phyloP scores from a whole-genome alignment of 1,284 basidiomycete genomes.

The Tylopilus sp. region DNA sequence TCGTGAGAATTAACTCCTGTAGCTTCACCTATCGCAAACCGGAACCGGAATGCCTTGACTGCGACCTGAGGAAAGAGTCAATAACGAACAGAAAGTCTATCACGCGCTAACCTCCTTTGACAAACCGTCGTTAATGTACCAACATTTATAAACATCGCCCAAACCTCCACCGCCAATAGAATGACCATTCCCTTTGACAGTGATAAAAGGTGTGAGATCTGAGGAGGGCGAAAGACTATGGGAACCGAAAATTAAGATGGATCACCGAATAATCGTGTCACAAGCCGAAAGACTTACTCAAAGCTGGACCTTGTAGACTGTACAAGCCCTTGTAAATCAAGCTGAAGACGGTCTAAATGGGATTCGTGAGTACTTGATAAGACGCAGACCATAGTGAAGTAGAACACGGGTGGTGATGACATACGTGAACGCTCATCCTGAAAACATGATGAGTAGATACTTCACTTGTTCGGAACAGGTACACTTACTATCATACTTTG shows the following conservation, averaged over 20 bases:
- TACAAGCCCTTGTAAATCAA: too few species aligned
- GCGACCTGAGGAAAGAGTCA: neutral
- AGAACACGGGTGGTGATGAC: too few species aligned
- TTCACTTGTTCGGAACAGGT: too few species aligned
- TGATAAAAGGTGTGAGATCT: neutral
- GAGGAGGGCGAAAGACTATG: neutral
- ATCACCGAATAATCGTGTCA: neutral
- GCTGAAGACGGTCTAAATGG: too few species aligned
- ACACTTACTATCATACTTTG: too few species aligned
- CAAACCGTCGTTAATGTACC: neutral
- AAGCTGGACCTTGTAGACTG: neutral
- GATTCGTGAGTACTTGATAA: too few species aligned
- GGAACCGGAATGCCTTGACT: neutral
- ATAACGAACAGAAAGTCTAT: neutral
- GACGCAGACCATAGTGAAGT: too few species aligned
- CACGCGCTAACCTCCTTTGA: neutral
- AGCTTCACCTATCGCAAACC: neutral
- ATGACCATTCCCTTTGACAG: neutral
- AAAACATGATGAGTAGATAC: too few species aligned
- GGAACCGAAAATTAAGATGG: too few species aligned
- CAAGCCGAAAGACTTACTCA: neutral
- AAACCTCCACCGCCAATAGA: slow-evolving; percentile 11
- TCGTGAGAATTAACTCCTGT: neutral
- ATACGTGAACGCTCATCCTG: too few species aligned
- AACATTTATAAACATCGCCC: slow-evolving; percentile 20